phyloP scores from a whole-genome alignment of 495 filamentous ascomycete genomes.

The Acidomyces sp. region DNA sequence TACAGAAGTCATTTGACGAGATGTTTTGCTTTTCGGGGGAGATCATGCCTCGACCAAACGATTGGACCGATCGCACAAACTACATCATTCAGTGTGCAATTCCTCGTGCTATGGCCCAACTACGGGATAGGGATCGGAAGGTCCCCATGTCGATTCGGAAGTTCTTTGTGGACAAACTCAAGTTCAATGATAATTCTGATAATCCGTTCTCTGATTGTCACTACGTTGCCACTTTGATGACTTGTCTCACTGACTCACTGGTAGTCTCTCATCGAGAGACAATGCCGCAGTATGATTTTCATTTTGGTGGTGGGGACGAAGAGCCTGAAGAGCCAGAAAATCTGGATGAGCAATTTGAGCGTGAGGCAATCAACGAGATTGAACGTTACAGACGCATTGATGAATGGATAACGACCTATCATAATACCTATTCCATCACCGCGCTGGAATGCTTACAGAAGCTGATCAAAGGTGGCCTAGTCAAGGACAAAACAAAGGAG shows the following conservation, averaged over 20 bases:
- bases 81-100: constrained; percentile 77
- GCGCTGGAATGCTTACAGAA: constrained; percentile 64
- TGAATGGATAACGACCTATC: constrained; percentile 81
- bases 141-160: constrained; percentile 61
- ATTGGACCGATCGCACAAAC: constrained; percentile 70
- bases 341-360: constrained; percentile 44
- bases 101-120: constrained; percentile 59
- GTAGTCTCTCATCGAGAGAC: constrained; percentile 28
- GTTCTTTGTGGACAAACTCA: constrained; percentile 76
- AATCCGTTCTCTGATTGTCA: constrained; percentile 75
- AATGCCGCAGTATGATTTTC: constrained; percentile 29
- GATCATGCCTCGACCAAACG: constrained; percentile 67
- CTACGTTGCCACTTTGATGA: constrained; percentile 73
- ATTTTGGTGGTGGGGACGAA: constrained; percentile 37
- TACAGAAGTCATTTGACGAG: constrained; percentile 70
- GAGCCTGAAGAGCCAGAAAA: constrained; percentile 17
- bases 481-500: constrained; percentile 46
- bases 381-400: constrained; percentile 85
- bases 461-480: constrained; percentile 58
- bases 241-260: constrained; percentile 62
- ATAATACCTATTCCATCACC: constrained; percentile 77
- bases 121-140: constrained; percentile 61
- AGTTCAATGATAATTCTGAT: constrained; percentile 83
- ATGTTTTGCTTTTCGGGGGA: constrained; percentile 70
- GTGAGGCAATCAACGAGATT: constrained; percentile 66